phyloP scores from a whole-genome alignment of 208 protist genomes.

The Entamoeba dispar region DNA sequence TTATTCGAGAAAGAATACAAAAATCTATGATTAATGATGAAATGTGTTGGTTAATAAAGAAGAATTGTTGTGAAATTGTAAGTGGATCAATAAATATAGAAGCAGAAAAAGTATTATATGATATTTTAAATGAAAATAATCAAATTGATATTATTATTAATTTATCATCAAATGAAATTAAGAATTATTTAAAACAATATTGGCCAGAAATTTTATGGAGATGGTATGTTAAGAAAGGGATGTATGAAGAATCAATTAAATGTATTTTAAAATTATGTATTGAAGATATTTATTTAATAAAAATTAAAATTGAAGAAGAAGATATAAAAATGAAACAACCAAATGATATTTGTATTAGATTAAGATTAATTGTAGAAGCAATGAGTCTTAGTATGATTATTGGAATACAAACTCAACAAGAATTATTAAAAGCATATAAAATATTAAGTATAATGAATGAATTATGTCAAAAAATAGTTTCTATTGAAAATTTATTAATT shows the following conservation, averaged over 20 bases:
- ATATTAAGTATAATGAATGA: neutral
- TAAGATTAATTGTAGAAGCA: neutral
- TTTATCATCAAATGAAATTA: neutral
- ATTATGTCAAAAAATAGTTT: neutral
- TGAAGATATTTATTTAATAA: neutral
- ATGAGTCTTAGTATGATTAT: neutral
- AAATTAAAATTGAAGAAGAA: neutral
- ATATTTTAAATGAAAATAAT: neutral
- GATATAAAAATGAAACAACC: neutral
- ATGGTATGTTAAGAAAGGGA: neutral
- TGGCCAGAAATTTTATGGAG: neutral
- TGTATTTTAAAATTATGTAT: neutral
- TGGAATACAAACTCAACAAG: neutral
- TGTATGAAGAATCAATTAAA: neutral
- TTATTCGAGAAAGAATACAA: neutral
- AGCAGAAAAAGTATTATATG: neutral
- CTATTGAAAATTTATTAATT: neutral
- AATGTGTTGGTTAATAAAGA: neutral
- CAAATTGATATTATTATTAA: neutral
- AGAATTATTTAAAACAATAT: neutral
- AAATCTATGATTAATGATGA: neutral
- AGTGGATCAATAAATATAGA: neutral
- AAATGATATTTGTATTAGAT: neutral
- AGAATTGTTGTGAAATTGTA: neutral
- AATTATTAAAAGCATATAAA: neutral